phyloP scores from a whole-genome alignment of 2,329 filamentous ascomycete genomes.

The Emmonsia crescens region DNA sequence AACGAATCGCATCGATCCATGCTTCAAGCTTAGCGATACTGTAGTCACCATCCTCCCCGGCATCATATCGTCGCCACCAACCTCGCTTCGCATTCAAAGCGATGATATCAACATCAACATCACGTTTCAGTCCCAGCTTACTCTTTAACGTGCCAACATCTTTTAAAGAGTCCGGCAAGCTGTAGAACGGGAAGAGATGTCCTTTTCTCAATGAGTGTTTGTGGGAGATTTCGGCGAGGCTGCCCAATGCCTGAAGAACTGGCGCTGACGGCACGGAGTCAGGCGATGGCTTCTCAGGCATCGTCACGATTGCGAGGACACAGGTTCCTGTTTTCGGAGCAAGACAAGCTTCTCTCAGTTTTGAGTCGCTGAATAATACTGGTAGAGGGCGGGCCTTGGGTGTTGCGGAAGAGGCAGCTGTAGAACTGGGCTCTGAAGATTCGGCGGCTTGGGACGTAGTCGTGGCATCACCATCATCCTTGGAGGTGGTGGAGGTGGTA shows the following conservation, averaged over 20 bases:
- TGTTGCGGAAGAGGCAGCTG: constrained; percentile 34
- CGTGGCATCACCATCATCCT: constrained; percentile 40
- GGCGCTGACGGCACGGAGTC: constrained; percentile 36
- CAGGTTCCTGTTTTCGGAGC: constrained; percentile 69
- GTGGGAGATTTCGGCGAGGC: constrained; percentile 61
- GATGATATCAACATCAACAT: constrained; percentile 56
- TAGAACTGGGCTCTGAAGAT: constrained; percentile 2
- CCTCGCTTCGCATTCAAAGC: constrained; percentile 73
- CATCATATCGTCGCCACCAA: constrained; percentile 70
- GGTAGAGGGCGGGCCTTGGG: constrained; percentile 48
- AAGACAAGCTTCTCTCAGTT: constrained; percentile 62
- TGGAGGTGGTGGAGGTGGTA: too few species aligned
- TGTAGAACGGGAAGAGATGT: constrained; percentile 73
- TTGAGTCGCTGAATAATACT: constrained; percentile 51
- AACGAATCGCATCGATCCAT: constrained; percentile 84
- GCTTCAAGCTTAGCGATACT: constrained; percentile 53
- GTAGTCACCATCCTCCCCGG: constrained; percentile 43
- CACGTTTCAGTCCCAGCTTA: constrained; percentile 49
- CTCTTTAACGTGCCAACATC: constrained; percentile 45
- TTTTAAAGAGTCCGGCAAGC: constrained; percentile 53
- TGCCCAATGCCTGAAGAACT: constrained; percentile 46
- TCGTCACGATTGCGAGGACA: constrained; percentile 61
- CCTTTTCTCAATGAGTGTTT: constrained; percentile 59
- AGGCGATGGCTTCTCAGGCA: constrained; percentile 33
- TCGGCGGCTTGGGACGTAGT: constrained; percentile 31